These are phyloP conservation scores for Trichaptum fuscoviolaceum DNA, from an alignment of 768 basidiomycete genomes.

Conservation along the genomic window DNA sequence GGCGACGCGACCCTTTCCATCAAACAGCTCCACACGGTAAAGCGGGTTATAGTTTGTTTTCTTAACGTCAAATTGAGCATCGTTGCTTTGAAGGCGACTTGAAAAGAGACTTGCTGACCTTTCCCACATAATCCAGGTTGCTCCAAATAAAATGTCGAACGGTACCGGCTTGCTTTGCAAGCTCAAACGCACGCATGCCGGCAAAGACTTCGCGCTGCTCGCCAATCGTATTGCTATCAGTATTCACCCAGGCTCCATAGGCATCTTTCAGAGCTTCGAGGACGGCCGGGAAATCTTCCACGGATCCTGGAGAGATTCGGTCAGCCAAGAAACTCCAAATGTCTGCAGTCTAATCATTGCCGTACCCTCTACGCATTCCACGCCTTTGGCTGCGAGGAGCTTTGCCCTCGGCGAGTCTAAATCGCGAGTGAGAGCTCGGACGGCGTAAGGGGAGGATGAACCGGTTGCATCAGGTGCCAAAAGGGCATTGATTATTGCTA, in stretches of 20 bases:
- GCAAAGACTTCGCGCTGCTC: constrained; percentile 34
- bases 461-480: constrained; percentile 31
- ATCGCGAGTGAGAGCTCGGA: constrained; percentile 39
- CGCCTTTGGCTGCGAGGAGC: constrained; percentile 31
- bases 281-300: constrained; percentile 27
- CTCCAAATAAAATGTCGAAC: constrained; percentile 38
- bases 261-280: constrained; percentile 28
- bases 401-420: constrained; percentile 27
- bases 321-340: neutral
- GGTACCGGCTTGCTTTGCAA: constrained; percentile 27
- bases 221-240: constrained; percentile 34
- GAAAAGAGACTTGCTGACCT: constrained; percentile 27
- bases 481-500: constrained; percentile 33
- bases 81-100: constrained; percentile 10
- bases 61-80: constrained; percentile 7
- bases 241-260: constrained; percentile 37
- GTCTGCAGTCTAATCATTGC: neutral
- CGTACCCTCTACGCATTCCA: constrained; percentile 32
- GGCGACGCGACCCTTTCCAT: constrained; percentile 35
- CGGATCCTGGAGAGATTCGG: constrained; percentile 23
- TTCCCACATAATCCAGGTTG: constrained; percentile 35
- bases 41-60: constrained; percentile 19
- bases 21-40: constrained; percentile 35
- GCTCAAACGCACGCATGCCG: constrained; percentile 38
- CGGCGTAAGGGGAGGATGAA: constrained; percentile 35